A percentile compares a stretch with the other conserved stretches of the same genome.
phyloP scores from a whole-genome alignment of 2,329 filamentous ascomycete species.

The Colletotrichum brevisporum region DNA sequence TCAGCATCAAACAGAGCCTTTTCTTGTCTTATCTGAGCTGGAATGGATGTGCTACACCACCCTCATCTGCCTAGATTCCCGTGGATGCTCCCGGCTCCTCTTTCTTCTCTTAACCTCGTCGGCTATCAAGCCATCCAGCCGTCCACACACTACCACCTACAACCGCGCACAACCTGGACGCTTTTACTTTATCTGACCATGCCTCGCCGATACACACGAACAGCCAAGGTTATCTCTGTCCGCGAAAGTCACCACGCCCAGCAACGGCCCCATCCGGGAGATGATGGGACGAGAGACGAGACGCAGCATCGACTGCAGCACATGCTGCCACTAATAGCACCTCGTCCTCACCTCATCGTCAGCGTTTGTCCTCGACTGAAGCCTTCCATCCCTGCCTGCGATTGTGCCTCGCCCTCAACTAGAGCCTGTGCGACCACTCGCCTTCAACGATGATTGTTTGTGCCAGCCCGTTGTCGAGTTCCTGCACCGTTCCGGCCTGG shows the following conservation, averaged over 20 bases:
- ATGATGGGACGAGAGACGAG: conserved; percentile 39
- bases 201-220: conserved; percentile 7
- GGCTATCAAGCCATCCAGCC: conserved; percentile 5
- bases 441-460: background rate
- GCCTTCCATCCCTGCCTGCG: conserved; percentile 3
- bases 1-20: background rate
- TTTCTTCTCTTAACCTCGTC: background rate
- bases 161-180: background rate
- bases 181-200: conserved; percentile 7
- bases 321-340: background rate
- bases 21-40: conserved; percentile 25
- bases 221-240: conserved; percentile 23
- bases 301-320: conserved; percentile 1
- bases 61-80: conserved; percentile 34
- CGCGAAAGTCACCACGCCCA: conserved; percentile 30
- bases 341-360: background rate
- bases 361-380: background rate
- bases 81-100: background rate
- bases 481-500: conserved; percentile 16
- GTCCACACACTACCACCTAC: background rate
- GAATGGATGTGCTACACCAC: conserved; percentile 31
- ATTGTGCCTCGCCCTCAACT: conserved; percentile 7
- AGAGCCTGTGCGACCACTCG: conserved; percentile 5
- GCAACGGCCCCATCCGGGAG: conserved; percentile 34
- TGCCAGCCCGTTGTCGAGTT: background rate